Percentiles rank a stretch among this genome's conserved stretches.
phyloP scores from a whole-genome alignment of 116 monocot species.

The Zostera marina region DNA sequence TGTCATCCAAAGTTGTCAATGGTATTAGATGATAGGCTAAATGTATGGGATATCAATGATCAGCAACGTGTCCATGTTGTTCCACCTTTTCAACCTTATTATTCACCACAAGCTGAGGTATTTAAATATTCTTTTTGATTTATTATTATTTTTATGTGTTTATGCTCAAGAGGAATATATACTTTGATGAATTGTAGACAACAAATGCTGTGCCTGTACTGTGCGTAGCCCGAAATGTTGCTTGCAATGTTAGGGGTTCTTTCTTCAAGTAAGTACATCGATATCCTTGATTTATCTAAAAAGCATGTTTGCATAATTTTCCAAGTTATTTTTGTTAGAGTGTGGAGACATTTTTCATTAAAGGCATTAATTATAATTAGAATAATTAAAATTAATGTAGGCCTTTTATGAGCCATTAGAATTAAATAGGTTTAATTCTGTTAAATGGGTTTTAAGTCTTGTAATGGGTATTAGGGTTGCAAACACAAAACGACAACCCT shows the following conservation, averaged over 20 bases:
- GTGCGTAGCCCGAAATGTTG: slow-evolving; percentile 97
- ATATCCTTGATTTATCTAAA: neutral
- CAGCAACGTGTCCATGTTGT: slow-evolving; percentile 93
- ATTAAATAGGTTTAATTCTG: too few relatives aligned
- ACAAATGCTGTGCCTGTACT: slow-evolving; percentile 71
- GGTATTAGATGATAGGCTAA: slow-evolving; percentile 87
- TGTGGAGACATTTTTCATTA: too few relatives aligned
- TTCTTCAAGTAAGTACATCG: slow-evolving; percentile 67
- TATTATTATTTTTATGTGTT: neutral
- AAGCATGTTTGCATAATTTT: neutral
- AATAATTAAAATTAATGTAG: too few relatives aligned
- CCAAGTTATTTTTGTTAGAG: too few relatives aligned
- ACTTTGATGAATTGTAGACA: slow-evolving; percentile 19
- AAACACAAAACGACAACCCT: too few relatives aligned
- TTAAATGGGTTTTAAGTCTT: too few relatives aligned
- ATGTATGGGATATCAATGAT: slow-evolving; percentile 89
- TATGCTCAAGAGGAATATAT: neutral
- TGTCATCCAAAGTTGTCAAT: slow-evolving; percentile 95
- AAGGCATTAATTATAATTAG: too few relatives aligned
- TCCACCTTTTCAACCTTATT: slow-evolving; percentile 81
- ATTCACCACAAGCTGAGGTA: slow-evolving; percentile 97
- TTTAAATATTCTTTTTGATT: neutral
- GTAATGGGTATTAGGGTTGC: too few relatives aligned
- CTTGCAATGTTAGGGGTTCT: slow-evolving; percentile 89
- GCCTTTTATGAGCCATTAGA: too few relatives aligned